Evolutionary conservation across 305 asterid species (phyloP), one percentile per base, ranked within the genome.

Genomic region (Fraxinus dipetala): DNA sequence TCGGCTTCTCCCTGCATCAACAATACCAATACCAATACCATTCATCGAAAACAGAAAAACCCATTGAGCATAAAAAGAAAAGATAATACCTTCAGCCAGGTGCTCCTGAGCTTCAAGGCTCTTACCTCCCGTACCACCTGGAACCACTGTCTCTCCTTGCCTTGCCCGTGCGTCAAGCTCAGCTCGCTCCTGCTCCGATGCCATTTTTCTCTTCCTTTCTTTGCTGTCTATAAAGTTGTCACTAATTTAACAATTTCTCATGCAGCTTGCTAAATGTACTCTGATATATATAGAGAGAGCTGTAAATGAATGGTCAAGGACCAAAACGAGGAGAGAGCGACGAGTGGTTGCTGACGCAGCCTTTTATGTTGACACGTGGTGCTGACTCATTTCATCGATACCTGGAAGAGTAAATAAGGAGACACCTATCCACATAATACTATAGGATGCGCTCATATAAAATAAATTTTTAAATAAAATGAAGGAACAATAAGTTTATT

Each of bases 61-160:
- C 14, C 35, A 34, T 2, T 10, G 51, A 10, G 18, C 56, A 35
- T 67, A 6, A 1, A 18, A 16, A 2, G 16, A 51, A 76, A 30
- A 59, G 31, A 59, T 7, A 18, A 4, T 14, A 87, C 95, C 93
- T 82, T 89, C 88, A 35, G 94, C 94, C 0, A 92, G 90, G 82
- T 92, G 91, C 28, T 88, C 87, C 32, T 92, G 94, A n/a, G 93
- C 94, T 75, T 92, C 91, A 0, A 89, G 91, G 81, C 91, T 92
- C 78, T 90, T 90, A 14, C 96, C 96, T 1, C 94, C 93, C 0
- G 93, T 89, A 67, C 94, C 94, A 22, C 94, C 94, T 4, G 94
- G 94, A 22, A 90, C 85, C 1, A 90, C 92, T 0, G 93, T 92
- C 77, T 90, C 91, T 0, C 92, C 94, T 38, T 84, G 89, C 86